Evolutionary conservation across 2,329 filamentous ascomycete species (phyloP).

Genomic region (Knufia petricola): DNA sequence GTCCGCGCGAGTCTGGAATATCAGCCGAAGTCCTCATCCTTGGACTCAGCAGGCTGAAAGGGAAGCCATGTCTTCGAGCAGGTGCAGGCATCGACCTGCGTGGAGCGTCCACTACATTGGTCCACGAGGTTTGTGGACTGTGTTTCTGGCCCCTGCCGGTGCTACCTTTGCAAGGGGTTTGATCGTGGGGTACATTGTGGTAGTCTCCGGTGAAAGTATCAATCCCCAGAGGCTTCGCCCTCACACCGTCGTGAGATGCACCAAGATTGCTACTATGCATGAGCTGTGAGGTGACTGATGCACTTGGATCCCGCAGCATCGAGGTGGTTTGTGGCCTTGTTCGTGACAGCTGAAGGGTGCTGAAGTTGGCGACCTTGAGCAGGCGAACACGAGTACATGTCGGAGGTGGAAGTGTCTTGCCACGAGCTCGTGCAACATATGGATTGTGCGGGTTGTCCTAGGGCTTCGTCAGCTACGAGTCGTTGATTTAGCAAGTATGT

Average conservation of each 20-base stretch:
- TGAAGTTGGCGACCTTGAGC: not conserved
- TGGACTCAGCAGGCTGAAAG: not conserved
- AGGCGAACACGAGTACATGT: conserved; percentile 17
- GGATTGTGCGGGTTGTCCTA: conserved; percentile 21
- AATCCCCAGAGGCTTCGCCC: not conserved
- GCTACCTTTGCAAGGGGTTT: not conserved
- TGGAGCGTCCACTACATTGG: not conserved
- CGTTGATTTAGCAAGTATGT: not conserved
- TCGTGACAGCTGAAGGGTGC: not conserved
- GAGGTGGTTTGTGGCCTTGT: not conserved
- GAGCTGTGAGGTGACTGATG: not conserved
- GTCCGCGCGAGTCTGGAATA: not conserved
- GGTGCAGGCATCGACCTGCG: not conserved
- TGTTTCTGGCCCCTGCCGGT: not conserved
- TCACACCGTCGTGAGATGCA: not conserved
- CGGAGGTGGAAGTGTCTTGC: conserved; percentile 17
- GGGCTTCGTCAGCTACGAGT: conserved; percentile 5
- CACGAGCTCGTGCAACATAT: conserved; percentile 19
- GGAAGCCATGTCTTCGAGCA: not conserved
- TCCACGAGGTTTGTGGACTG: not conserved
- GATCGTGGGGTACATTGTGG: not conserved
- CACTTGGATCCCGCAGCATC: not conserved
- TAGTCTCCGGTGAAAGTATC: not conserved
- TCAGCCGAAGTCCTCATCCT: not conserved
- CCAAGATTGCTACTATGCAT: not conserved